A percentile compares a stretch with the other conserved stretches of the same genome.
These are phyloP conservation scores for Pseudofabraea citricarpa DNA, from an alignment of 2,329 filamentous ascomycete species.

Conservation along the genomic window DNA sequence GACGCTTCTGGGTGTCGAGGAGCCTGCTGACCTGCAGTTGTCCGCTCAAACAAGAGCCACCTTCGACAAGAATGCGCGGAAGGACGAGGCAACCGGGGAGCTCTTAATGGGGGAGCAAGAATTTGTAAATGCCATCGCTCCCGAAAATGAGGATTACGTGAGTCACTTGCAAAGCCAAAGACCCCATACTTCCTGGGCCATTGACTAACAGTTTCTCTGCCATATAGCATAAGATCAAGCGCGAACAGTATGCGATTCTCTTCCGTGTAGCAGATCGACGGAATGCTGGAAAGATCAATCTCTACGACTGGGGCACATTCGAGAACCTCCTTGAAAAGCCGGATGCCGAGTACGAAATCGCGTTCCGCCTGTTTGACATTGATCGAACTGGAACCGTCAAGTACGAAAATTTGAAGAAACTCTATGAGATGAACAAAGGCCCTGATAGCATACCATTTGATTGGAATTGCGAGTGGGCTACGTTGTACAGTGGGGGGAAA, in stretches of 20 bases:
- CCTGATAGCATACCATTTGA: slow-evolving; percentile 84
- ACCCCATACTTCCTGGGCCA: too few relatives aligned
- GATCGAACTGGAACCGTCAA: slow-evolving; percentile 80
- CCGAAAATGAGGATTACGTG: slow-evolving; percentile 85
- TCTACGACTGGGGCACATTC: slow-evolving; percentile 88
- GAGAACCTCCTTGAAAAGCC: slow-evolving; percentile 91
- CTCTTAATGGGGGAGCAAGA: slow-evolving; percentile 77
- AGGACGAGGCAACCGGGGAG: slow-evolving; percentile 72
- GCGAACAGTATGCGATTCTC: slow-evolving; percentile 90
- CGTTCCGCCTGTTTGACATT: slow-evolving; percentile 92
- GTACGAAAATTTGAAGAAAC: slow-evolving; percentile 78
- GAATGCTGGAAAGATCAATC: slow-evolving; percentile 64
- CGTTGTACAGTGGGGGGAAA: slow-evolving; percentile 85
- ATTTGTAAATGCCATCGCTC: slow-evolving; percentile 88
- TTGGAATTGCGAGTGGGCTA: slow-evolving; percentile 96
- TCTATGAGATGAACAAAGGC: slow-evolving; percentile 89
- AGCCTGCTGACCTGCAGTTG: slow-evolving; percentile 47
- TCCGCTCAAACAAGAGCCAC: slow-evolving; percentile 70
- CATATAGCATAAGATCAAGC: slow-evolving; percentile 91
- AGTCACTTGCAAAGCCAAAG: too few relatives aligned
- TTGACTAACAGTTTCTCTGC: slow-evolving; percentile 20
- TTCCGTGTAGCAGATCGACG: slow-evolving; percentile 86
- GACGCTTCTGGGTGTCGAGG: slow-evolving; percentile 62
- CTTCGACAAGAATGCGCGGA: slow-evolving; percentile 72
- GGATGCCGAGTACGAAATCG: slow-evolving; percentile 98